Percentiles rank a stretch among this genome's conserved stretches.
These are phyloP conservation scores for Dalbergia cochinchinensis DNA, from an alignment of 306 rosid species.

Conservation along the genomic window DNA sequence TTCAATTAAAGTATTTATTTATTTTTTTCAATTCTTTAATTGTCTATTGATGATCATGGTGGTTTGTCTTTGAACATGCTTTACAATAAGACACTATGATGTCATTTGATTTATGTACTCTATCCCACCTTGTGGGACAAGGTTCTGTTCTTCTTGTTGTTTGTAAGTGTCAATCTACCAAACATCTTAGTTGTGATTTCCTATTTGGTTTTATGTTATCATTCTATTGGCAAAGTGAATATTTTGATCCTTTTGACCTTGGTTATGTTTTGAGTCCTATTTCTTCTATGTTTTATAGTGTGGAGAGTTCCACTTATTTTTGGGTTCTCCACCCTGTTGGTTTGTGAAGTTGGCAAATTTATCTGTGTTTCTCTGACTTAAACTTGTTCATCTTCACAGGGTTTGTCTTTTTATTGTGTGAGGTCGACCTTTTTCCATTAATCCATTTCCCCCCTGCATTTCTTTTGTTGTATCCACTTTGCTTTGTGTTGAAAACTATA, in stretches of 20 bases:
- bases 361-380: neutral
- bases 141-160: neutral
- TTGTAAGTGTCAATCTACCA: neutral
- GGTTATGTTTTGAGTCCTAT: neutral
- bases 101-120: neutral
- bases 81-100: neutral
- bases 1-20: neutral
- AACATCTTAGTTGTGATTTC: constrained; percentile 26
- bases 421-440: neutral
- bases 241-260: neutral
- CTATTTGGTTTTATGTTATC: neutral
- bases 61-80: neutral
- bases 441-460: neutral
- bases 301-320: neutral
- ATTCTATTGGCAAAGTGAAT: neutral
- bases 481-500: neutral
- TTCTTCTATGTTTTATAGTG: neutral
- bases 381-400: neutral
- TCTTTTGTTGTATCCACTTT: constrained; percentile 13
- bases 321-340: neutral
- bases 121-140: neutral
- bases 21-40: neutral
- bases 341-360: neutral
- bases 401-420: constrained; percentile 17
- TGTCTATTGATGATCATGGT: neutral